Evolutionary conservation across 2,329 filamentous ascomycete genomes (phyloP).

Genomic region (Madurella mycetomatis): DNA sequence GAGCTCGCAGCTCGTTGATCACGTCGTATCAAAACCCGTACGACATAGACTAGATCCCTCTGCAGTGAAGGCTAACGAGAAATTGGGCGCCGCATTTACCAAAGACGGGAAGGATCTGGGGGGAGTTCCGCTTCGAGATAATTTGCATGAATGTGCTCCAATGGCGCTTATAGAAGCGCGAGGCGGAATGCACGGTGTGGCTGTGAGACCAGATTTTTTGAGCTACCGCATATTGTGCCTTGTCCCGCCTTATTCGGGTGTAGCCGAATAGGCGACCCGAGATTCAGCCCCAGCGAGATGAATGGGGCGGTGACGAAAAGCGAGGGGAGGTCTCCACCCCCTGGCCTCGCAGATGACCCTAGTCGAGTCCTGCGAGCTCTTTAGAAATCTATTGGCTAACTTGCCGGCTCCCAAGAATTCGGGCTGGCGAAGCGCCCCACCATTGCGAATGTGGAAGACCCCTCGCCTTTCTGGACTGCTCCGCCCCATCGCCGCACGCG

Average conservation of each 20-base stretch:
- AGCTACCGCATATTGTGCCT: neutral
- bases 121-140: neutral
- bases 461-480: conserved; percentile 6
- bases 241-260: neutral
- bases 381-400: neutral
- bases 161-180: neutral
- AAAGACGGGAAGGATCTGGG: too few species aligned
- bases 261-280: neutral
- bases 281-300: neutral
- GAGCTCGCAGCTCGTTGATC: too few species aligned
- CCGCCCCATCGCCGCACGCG: conserved; percentile 11
- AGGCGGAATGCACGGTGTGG: neutral
- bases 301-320: neutral
- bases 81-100: too few species aligned
- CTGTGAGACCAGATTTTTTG: neutral
- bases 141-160: neutral
- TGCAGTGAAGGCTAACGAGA: too few species aligned
- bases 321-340: neutral
- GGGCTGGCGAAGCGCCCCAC: conserved; percentile 3
- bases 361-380: too few species aligned
- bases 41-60: too few species aligned
- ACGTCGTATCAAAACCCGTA: too few species aligned
- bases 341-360: too few species aligned
- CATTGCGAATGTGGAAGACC: conserved; percentile 8
- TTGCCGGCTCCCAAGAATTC: conserved; percentile 6